Conservation (phyloP, 371 early-diverging fungal species). For the Mucor piriformis region DNA sequence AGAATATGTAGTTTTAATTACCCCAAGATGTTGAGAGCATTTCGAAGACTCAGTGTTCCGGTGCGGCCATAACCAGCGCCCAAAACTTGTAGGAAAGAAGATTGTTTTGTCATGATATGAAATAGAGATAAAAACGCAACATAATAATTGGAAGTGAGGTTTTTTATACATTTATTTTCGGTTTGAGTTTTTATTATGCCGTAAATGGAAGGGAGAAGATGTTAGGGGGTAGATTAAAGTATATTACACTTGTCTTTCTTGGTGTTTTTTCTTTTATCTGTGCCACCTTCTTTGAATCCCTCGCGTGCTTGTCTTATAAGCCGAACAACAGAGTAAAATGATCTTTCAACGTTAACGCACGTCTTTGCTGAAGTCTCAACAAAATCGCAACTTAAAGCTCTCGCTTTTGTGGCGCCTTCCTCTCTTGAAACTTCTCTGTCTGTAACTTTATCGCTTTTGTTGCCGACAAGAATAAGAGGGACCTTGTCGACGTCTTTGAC, state of each 20-base stretch:
- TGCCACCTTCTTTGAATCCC: slow-evolving; percentile 3
- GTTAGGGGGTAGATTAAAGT: too few species aligned
- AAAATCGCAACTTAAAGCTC: slow-evolving; percentile 73
- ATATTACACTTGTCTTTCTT: slow-evolving; percentile 24
- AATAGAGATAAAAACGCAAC: not conserved
- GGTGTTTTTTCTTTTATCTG: slow-evolving; percentile 12
- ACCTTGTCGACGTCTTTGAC: slow-evolving; percentile 83
- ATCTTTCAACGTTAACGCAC: slow-evolving; percentile 85
- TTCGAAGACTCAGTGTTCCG: slow-evolving; percentile 17
- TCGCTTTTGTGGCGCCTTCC: slow-evolving; percentile 83
- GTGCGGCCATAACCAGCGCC: slow-evolving; percentile 29
- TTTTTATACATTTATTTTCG: not conserved
- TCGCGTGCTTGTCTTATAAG: slow-evolving; percentile 22
- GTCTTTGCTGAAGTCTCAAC: slow-evolving; percentile 91
- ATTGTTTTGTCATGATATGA: not conserved
- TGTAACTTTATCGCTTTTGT: slow-evolving; percentile 85
- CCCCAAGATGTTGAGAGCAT: slow-evolving; percentile 21
- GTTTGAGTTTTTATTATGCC: not conserved
- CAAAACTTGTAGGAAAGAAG: slow-evolving; percentile 14
- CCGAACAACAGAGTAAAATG: slow-evolving; percentile 71
- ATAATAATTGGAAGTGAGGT: not conserved
- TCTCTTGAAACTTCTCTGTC: slow-evolving; percentile 80
- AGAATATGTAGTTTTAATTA: not conserved
- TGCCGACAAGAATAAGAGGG: slow-evolving; percentile 93
- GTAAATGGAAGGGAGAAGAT: not conserved